Base-by-base conservation (phyloP, 225 moss, liverwort and hornwort species). In the Pseudisothecium myosuroides region DNA sequence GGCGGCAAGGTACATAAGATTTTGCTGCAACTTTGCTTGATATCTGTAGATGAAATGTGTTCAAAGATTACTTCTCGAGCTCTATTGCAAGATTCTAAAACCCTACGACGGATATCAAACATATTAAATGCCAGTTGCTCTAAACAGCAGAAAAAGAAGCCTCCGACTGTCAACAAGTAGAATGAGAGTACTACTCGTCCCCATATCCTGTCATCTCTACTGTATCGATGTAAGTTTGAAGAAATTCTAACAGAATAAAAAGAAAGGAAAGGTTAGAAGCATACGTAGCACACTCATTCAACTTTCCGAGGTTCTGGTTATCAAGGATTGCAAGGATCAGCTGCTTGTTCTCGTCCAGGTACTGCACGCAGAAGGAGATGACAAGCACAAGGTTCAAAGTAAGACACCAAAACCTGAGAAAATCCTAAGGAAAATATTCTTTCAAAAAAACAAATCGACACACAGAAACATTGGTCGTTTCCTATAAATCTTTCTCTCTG, bases 1-100 rank as follows among this genome's bases (percentile, higher is more conserved):
- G 77, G 94, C 93, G 85, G 94, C 94, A 67, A 94, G 92, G 81
- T 94, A 94, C 94, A 94, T 94, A 72, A 94, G 94, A 87, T 94
- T 94, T 88, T 94, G 94, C 90, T 94, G 93, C 92, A 94, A 87
- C 93, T 94, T 94, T 39, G 94, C 94, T 87, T 94, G 94, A 89
- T 94, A 94, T 66, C 94, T 94, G 89, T 83, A 90, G 37, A 76
- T 37, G 10, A 17, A 54, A 61, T 41, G 76, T 32, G 37, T 55
- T 64, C 31, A 66, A 79, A 71, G 23, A 37, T 86, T 49, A 86
- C 7, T 87, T 55, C 63, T 62, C 32, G 7, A 78, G 13, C 79
- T 55, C 78, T 39, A 43, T 39, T 58, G 65, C 77, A 37, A 17
- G 59, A 58, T 54, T 62, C n/a, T 37, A 28, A 21, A 63, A 72